These are phyloP conservation scores for Nigrograna mackinnonii DNA, from an alignment of 2,329 filamentous ascomycete genomes.

Conservation along the genomic window DNA sequence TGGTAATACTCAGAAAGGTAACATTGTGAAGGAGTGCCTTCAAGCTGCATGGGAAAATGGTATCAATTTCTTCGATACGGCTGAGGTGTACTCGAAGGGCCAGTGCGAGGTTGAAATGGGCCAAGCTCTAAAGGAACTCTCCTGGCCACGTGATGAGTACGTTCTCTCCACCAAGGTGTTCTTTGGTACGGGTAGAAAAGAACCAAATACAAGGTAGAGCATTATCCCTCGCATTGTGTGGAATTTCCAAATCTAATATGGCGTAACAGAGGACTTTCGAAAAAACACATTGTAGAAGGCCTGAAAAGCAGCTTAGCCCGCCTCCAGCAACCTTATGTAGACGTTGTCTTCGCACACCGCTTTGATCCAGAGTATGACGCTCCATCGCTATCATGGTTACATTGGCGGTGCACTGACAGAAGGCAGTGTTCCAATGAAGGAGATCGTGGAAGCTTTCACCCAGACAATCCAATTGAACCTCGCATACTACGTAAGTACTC, in stretches of 20 bases:
- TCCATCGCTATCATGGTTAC: background rate
- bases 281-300: conserved; percentile 60
- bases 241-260: too few species aligned
- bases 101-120: conserved; percentile 66
- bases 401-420: conserved; percentile 1
- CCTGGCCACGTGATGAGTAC: conserved; percentile 53
- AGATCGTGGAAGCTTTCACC: conserved; percentile 62
- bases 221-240: conserved; percentile 35
- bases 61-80: conserved; percentile 56
- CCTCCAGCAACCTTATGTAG: conserved; percentile 68
- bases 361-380: conserved; percentile 53
- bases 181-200: conserved; percentile 61
- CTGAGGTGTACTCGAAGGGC: conserved; percentile 60
- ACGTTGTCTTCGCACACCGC: conserved; percentile 66
- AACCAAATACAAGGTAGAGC: conserved; percentile 57
- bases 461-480: conserved; percentile 58
- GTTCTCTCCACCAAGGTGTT: conserved; percentile 47
- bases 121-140: conserved; percentile 50
- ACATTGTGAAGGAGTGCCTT: conserved; percentile 55
- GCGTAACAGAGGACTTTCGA: conserved; percentile 46
- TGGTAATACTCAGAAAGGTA: conserved; percentile 53
- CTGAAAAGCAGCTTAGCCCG: conserved; percentile 61
- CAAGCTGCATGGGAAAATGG: conserved; percentile 54
- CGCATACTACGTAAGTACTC: conserved; percentile 48
- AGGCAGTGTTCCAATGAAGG: conserved; percentile 60